Base-by-base conservation (phyloP, 345 rosid species). In the Psidium guajava region DNA sequence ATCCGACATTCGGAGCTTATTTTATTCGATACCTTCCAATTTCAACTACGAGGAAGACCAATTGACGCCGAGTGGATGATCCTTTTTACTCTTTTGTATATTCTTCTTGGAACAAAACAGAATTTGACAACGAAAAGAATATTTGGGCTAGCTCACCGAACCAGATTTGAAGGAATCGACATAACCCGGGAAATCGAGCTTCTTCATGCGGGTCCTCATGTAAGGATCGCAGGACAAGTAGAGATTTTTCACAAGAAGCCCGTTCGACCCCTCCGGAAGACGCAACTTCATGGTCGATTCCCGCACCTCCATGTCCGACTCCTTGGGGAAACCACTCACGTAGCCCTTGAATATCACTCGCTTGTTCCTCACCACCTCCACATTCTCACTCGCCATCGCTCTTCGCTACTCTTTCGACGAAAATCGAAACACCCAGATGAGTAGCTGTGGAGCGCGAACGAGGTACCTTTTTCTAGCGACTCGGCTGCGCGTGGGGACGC, bases 171-270 rank as follows among this genome's bases (percentile, higher is more conserved):
- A 90, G 59, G 88, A 91, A 44, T 18, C 8, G 15, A 90, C 16
- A 93, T 88, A 0, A 28, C 8, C 36, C 74, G 4, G 36, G 73
- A 6, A 18, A 32, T 61, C 74, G 21, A 16, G 74, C 74, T 61
- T 61, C 42, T 40, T 1, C 74, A 61, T 61, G 74, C 42, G 74
- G 74, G 7, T 14, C 74, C 2, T 61, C 74, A 61, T 92, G 86
- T 91, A 93, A 54, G 94, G 94, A 83, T 91, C 93, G 27, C 94
- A 93, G 8, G 95, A 92, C 84, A 92, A 56, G 82, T 90, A 92
- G 74, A 92, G 94, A 87, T 94, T 94, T 91, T 92, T 93, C 69
- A 91, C 88, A 36, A 92, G 83, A 15, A 92, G 50, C 3, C 90
- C 87, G 27, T 84, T 87, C 4, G 87, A 84, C 1, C 89, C 91